Conservation (phyloP, 2,329 filamentous ascomycete species). For the Xylariales sp. region DNA sequence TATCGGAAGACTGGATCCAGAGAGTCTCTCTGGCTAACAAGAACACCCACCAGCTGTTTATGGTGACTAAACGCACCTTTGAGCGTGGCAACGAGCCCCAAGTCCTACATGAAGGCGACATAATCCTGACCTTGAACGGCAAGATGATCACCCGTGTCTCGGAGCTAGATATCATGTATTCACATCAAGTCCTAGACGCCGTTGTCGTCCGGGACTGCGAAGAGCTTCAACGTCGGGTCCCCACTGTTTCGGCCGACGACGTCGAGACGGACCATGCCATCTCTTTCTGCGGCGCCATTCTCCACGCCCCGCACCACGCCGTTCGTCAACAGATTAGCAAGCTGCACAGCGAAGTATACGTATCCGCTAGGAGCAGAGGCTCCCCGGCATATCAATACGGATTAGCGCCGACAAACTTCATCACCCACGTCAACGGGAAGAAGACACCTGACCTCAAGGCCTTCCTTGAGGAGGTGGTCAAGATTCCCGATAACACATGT, state of each 20-base stretch:
- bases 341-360: conserved; percentile 93
- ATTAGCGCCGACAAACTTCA: conserved; percentile 92
- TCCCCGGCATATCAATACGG: conserved; percentile 87
- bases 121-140: conserved; percentile 85
- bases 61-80: conserved; percentile 87
- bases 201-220: conserved; percentile 81
- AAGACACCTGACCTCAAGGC: conserved; percentile 75
- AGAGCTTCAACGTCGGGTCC: conserved; percentile 71
- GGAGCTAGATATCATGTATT: conserved; percentile 96
- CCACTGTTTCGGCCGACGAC: conserved; percentile 82
- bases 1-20: conserved; percentile 91
- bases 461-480: conserved; percentile 76
- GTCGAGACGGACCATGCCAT: conserved; percentile 90
- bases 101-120: conserved; percentile 82
- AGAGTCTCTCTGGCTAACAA: conserved; percentile 85
- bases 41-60: conserved; percentile 93
- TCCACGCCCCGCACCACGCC: conserved; percentile 92
- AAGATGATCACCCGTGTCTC: conserved; percentile 90
- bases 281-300: conserved; percentile 89
- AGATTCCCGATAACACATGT: conserved; percentile 94
- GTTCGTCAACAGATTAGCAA: conserved; percentile 97
- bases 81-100: conserved; percentile 45
- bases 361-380: conserved; percentile 78
- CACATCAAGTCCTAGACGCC: conserved; percentile 75
- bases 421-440: conserved; percentile 90